Percentiles rank a stretch among this genome's conserved stretches.
These are phyloP conservation scores for Ajuga reptans DNA, from an alignment of 305 asterid genomes.

Conservation along the genomic window DNA sequence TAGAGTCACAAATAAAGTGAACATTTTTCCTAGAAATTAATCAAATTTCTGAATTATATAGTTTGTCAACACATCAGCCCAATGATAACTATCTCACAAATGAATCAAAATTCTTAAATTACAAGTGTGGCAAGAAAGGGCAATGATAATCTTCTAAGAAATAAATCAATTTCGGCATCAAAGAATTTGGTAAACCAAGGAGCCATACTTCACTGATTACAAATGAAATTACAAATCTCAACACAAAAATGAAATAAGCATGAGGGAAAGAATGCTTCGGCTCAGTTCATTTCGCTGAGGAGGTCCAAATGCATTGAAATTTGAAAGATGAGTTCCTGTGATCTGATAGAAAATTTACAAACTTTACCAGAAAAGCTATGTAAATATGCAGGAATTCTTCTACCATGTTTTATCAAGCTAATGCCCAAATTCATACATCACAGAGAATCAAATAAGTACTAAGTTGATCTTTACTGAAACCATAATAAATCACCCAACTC, in stretches of 20 bases:
- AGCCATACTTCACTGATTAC: neutral
- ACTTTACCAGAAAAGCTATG: neutral
- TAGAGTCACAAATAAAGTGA: neutral
- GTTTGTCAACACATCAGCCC: neutral
- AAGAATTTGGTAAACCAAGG: neutral
- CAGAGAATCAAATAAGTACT: neutral
- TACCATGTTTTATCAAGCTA: neutral
- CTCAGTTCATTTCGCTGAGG: neutral
- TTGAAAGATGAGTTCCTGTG: slow-evolving; percentile 1
- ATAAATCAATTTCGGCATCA: neutral
- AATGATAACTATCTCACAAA: neutral
- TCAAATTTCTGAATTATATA: neutral
- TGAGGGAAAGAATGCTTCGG: neutral
- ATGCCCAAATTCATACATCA: neutral
- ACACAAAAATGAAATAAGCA: neutral
- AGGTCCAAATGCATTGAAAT: slow-evolving; percentile 2
- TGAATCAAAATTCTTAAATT: neutral
- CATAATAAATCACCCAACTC: neutral
- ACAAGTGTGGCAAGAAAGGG: neutral
- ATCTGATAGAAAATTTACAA: neutral
- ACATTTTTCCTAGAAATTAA: neutral
- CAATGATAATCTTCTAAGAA: neutral
- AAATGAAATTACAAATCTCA: neutral
- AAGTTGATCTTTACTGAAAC: slow-evolving; percentile 10
- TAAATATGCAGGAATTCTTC: neutral